These are phyloP conservation scores for Rhizopogon salebrosus DNA, from an alignment of 768 basidiomycete species.

Conservation along the genomic window DNA sequence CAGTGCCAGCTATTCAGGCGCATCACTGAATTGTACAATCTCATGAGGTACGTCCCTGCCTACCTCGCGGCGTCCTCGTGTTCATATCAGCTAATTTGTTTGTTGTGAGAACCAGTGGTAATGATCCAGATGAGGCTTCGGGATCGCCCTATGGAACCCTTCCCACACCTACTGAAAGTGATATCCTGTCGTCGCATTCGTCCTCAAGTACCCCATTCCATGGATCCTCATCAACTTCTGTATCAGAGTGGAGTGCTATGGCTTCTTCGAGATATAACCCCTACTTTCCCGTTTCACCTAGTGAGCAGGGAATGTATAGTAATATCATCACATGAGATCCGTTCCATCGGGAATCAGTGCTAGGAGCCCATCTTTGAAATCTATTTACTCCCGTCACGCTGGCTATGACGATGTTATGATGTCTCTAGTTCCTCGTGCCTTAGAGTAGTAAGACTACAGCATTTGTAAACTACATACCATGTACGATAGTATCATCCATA, in stretches of 20 bases:
- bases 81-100: conserved; percentile 26
- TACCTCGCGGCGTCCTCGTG: conserved; percentile 31
- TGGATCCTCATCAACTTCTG: conserved; percentile 35
- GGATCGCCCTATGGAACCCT: conserved; percentile 48
- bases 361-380: conserved; percentile 6
- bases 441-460: conserved; percentile 22
- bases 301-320: conserved; percentile 52
- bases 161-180: conserved; percentile 59
- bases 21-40: conserved; percentile 54
- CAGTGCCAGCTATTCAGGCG: conserved; percentile 53
- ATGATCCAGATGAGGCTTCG: conserved; percentile 43
- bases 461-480: conserved; percentile 29
- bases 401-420: conserved; percentile 25
- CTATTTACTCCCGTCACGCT: conserved; percentile 26
- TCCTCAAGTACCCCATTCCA: conserved; percentile 38
- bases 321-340: conserved; percentile 45
- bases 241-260: conserved; percentile 60
- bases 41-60: conserved; percentile 55
- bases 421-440: conserved; percentile 15
- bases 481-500: conserved; percentile 18
- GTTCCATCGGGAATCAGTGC: not conserved
- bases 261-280: conserved; percentile 55
- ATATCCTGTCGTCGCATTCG: conserved; percentile 44
- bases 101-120: conserved; percentile 38
- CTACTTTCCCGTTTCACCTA: conserved; percentile 58